phyloP scores from a whole-genome alignment of 2,329 filamentous ascomycete species.

The Lachnellula willkommii region DNA sequence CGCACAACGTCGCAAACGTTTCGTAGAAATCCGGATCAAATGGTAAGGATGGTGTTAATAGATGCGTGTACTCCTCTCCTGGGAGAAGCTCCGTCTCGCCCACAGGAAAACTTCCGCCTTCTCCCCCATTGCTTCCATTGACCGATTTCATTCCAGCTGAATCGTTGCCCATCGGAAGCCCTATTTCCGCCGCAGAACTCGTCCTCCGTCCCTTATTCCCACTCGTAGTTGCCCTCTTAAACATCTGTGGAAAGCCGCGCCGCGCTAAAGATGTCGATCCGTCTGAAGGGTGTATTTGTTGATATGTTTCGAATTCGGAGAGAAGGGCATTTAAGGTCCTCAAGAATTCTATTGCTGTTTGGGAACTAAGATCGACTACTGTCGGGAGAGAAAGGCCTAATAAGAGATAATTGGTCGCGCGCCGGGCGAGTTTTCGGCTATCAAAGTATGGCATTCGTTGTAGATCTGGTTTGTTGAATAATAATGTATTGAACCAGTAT shows the following conservation, averaged over 20 bases:
- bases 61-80: conserved; percentile 80
- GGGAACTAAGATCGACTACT: conserved; percentile 77
- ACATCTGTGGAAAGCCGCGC: conserved; percentile 78
- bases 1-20: conserved; percentile 92
- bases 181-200: conserved; percentile 56
- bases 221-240: conserved; percentile 54
- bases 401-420: conserved; percentile 89
- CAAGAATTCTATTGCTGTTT: conserved; percentile 75
- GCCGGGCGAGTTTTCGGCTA: conserved; percentile 73
- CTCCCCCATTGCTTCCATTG: conserved; percentile 35
- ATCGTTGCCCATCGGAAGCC: conserved; percentile 46
- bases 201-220: conserved; percentile 52
- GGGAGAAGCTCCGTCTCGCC: conserved; percentile 63
- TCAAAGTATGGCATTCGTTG: conserved; percentile 81
- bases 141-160: conserved; percentile 42
- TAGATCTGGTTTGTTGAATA: conserved; percentile 80
- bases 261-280: conserved; percentile 66
- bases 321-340: conserved; percentile 80
- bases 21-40: conserved; percentile 98
- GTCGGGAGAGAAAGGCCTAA: conserved; percentile 87
- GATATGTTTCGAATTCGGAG: conserved; percentile 89
- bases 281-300: conserved; percentile 76
- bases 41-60: conserved; percentile 85
- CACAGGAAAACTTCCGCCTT: conserved; percentile 42
- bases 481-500: conserved; percentile 97